Base-by-base conservation (phyloP, 2,329 filamentous ascomycete species). In the Ophiostoma pallidulum region DNA sequence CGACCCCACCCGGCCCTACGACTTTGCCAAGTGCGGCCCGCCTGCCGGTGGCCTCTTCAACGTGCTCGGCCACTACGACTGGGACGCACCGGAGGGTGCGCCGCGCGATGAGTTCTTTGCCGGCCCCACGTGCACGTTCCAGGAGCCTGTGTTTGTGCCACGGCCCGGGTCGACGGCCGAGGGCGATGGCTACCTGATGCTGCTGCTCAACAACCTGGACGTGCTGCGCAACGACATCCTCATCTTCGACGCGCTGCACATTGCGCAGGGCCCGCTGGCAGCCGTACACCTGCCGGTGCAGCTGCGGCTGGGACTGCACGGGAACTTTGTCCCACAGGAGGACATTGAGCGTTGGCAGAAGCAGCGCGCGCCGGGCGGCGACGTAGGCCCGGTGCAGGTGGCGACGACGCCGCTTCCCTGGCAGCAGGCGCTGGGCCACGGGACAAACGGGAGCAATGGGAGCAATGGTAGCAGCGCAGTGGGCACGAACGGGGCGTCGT, bases 131-230 rank as follows among this genome's bases (percentile, higher is more conserved):
- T 64, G 63, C 22, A 71, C 70, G 0, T 71, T 75, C 51, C 73
- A 77, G 56, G 74, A 77, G 51, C 73, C 74, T 0, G 67, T 71
- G 0, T 77, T 77, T 48, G 68, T 77, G 12, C 73, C 74, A 0
- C 61, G 62, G 28, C 57, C 58, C 0, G 61, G 64, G 2, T 62
- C 61, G 18, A 64, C 60, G 0, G 59, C 48, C 2, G 72, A 77
- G 53, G 73, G 71, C 0, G 71, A 76, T 45, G 73, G 73, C 1
- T 75, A 73, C 52, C 63, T 66, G 53, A 65, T 74, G 29, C 69
- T 69, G 18, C 61, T 71, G 43, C 58, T 70, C 35, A 71, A 72
- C 52, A 63, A 67, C 45, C 63, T 73, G 4, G 71, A 73, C 52
- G 61, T 65, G 41, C 55, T 69, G 28, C 59, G 67, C 41, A 70